Conservation (phyloP, 352 stramenopile species). For the Blastocystis sp. region DNA sequence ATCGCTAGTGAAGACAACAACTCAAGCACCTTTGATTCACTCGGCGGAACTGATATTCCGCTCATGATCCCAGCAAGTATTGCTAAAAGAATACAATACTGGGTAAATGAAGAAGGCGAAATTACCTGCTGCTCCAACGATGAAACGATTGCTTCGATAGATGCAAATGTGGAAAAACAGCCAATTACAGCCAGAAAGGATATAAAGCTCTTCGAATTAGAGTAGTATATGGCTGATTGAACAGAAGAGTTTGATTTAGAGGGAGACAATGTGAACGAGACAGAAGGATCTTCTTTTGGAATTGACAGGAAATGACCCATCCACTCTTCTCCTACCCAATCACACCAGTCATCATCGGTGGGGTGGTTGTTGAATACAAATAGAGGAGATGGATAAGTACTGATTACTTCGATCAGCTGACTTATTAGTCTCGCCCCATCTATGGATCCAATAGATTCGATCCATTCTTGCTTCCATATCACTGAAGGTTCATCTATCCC, state of each 20-base stretch:
- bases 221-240: background rate
- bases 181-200: background rate
- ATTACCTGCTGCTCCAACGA: background rate
- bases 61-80: background rate
- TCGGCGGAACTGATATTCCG: background rate
- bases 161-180: background rate
- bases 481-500: background rate
- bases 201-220: background rate
- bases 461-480: background rate
- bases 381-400: background rate
- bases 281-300: background rate
- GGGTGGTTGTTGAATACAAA: background rate
- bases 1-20: background rate
- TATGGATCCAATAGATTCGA: background rate
- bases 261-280: background rate
- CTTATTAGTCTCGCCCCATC: background rate
- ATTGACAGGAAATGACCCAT: background rate
- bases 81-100: background rate
- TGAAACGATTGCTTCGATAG: background rate
- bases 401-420: background rate
- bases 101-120: background rate
- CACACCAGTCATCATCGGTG: background rate
- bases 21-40: background rate
- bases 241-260: background rate
- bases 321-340: background rate